Evolutionary conservation across 192 early-diverging fungal genomes (phyloP).

Genomic region (Rhizophagus sp.): DNA sequence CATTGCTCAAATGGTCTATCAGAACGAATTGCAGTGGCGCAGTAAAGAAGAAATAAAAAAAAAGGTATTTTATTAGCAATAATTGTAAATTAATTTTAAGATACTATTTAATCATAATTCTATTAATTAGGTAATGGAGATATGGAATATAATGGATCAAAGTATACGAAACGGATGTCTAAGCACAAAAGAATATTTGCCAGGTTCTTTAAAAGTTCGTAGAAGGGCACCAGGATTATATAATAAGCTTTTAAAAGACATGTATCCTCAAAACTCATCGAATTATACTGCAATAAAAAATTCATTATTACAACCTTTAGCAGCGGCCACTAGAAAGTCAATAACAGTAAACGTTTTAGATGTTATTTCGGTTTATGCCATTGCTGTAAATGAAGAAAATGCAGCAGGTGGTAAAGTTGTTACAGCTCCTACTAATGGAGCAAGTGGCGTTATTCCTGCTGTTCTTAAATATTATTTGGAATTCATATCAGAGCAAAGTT

Average conservation of each 20-base stretch:
- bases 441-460: constrained; percentile 88
- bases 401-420: constrained; percentile 82
- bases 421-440: constrained; percentile 95
- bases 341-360: constrained; percentile 63
- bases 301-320: neutral
- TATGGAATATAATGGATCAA: constrained; percentile 95
- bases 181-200: constrained; percentile 64
- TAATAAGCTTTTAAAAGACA: constrained; percentile 80
- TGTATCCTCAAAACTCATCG: constrained; percentile 43
- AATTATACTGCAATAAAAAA: neutral
- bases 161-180: constrained; percentile 75
- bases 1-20: constrained; percentile 94
- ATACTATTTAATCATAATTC: no score
- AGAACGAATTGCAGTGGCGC: constrained; percentile 93
- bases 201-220: constrained; percentile 78
- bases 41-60: constrained; percentile 76
- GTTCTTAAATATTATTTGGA: constrained; percentile 96
- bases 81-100: no score
- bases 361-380: constrained; percentile 89
- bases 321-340: neutral
- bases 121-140: constrained; percentile 55
- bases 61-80: neutral
- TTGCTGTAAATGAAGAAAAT: constrained; percentile 96
- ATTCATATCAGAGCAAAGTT: constrained; percentile 80
- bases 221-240: constrained; percentile 88